These are phyloP conservation scores for Calocera cornea DNA, from an alignment of 768 basidiomycete species.

Conservation along the genomic window DNA sequence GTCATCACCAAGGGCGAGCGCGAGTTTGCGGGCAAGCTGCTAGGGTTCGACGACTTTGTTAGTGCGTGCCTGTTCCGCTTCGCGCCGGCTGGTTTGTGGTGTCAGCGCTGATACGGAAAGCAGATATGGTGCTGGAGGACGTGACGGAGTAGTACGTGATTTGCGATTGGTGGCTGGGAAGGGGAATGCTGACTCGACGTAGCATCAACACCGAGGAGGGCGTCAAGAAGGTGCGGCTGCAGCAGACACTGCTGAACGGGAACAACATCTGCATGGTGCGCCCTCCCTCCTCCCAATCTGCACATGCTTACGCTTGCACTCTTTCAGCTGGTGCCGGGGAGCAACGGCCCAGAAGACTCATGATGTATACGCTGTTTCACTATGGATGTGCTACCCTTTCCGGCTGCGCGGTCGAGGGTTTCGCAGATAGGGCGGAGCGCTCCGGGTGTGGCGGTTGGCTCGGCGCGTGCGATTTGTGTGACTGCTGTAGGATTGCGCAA, in stretches of 20 bases:
- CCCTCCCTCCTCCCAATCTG: conserved; percentile 5
- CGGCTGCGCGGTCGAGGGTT: no score
- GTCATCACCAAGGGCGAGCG: conserved; percentile 97
- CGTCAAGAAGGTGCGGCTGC: conserved; percentile 60
- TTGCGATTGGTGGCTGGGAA: background rate
- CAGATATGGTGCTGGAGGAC: conserved; percentile 91
- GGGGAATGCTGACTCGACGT: background rate
- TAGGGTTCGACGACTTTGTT: conserved; percentile 98
- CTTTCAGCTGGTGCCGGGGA: conserved; percentile 58
- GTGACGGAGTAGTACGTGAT: conserved; percentile 82
- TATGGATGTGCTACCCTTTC: background rate
- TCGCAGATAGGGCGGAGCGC: no score
- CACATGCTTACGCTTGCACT: background rate
- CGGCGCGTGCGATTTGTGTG: no score
- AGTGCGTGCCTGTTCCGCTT: conserved; percentile 50
- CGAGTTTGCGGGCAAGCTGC: conserved; percentile 87
- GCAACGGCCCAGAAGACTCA: conserved; percentile 43
- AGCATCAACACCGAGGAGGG: conserved; percentile 30
- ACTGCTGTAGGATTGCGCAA: no score
- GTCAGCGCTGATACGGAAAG: background rate
- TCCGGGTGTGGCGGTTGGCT: no score
- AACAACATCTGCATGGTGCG: conserved; percentile 94
- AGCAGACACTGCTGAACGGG: conserved; percentile 82
- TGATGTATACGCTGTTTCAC: background rate
- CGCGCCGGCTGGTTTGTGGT: background rate